Percentiles rank a stretch among this genome's conserved stretches.
Conservation (phyloP, 2,329 filamentous ascomycete species). For the Xenoacremonium recifei region DNA sequence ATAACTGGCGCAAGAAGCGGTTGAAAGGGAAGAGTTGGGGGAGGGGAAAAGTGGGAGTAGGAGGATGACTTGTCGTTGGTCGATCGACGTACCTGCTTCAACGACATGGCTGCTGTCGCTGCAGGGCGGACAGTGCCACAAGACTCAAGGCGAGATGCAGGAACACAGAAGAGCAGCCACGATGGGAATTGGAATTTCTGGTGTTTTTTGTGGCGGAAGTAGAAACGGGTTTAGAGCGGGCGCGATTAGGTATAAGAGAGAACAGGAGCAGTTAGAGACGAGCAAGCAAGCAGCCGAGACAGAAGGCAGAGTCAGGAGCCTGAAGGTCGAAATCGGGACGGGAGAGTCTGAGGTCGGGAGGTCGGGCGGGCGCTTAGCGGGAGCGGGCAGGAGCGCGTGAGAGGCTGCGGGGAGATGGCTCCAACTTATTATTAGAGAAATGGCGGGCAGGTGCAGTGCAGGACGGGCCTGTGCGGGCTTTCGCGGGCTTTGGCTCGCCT, state of each 20-base stretch:
- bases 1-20: not conserved
- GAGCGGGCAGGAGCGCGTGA: conserved; percentile 8
- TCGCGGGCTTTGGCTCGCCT: not conserved
- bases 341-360: conserved; percentile 5
- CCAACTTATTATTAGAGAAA: conserved; percentile 27
- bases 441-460: conserved; percentile 21
- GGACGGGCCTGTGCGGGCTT: conserved; percentile 8
- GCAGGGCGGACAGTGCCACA: conserved; percentile 20
- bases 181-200: too few relatives aligned
- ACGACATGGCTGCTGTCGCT: conserved; percentile 50
- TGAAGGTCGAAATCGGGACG: conserved; percentile 4
- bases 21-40: conserved; percentile 1
- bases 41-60: too few relatives aligned
- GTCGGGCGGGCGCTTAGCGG: conserved; percentile 24
- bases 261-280: conserved; percentile 14
- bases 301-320: conserved; percentile 14
- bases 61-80: too few relatives aligned
- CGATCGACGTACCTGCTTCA: conserved; percentile 60
- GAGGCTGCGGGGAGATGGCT: conserved; percentile 18
- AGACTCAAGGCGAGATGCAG: conserved; percentile 1
- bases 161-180: not conserved
- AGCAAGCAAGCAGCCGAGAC: conserved; percentile 10
- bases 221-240: not conserved
- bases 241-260: not conserved
- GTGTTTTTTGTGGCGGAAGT: too few relatives aligned